Percentiles rank a stretch among this genome's conserved stretches.
Evolutionary conservation across 345 rosid species (phyloP).

Genomic region (Ceriops decandra): DNA sequence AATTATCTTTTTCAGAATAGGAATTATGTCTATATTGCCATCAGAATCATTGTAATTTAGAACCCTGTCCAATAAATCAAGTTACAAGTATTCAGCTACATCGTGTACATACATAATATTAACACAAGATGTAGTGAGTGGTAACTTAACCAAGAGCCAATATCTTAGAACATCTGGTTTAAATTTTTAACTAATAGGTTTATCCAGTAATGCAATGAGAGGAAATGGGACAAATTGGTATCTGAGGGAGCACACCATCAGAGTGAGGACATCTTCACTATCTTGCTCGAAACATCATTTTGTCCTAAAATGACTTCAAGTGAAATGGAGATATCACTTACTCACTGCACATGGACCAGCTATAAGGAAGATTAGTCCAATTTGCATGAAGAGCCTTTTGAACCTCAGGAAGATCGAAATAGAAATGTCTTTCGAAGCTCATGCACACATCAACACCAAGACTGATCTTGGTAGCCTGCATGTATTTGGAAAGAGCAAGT

Average conservation of each 20-base stretch:
- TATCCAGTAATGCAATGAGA: too few species aligned
- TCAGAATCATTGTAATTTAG: conserved; percentile 57
- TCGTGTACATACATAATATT: too few species aligned
- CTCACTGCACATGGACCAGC: conserved; percentile 85
- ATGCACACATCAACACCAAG: conserved; percentile 85
- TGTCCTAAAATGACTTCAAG: too few species aligned
- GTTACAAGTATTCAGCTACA: too few species aligned
- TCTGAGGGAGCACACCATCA: too few species aligned
- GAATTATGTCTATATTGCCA: conserved; percentile 63
- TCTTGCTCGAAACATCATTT: too few species aligned
- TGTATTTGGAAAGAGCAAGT: background rate
- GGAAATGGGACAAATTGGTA: too few species aligned
- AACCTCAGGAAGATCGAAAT: conserved; percentile 81
- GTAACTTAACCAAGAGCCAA: too few species aligned
- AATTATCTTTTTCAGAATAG: conserved; percentile 62
- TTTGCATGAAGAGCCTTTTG: conserved; percentile 92
- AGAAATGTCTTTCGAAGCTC: conserved; percentile 58
- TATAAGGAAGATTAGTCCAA: conserved; percentile 55
- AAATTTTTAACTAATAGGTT: too few species aligned
- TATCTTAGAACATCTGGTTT: too few species aligned
- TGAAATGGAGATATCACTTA: conserved; percentile 14
- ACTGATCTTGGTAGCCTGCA: conserved; percentile 71
- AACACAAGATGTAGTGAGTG: too few species aligned
- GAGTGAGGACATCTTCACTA: too few species aligned
- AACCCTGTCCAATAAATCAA: conserved; percentile 28